Conservation (phyloP, 2,329 filamentous ascomycete genomes). For the Sporothrix variecibatus region DNA sequence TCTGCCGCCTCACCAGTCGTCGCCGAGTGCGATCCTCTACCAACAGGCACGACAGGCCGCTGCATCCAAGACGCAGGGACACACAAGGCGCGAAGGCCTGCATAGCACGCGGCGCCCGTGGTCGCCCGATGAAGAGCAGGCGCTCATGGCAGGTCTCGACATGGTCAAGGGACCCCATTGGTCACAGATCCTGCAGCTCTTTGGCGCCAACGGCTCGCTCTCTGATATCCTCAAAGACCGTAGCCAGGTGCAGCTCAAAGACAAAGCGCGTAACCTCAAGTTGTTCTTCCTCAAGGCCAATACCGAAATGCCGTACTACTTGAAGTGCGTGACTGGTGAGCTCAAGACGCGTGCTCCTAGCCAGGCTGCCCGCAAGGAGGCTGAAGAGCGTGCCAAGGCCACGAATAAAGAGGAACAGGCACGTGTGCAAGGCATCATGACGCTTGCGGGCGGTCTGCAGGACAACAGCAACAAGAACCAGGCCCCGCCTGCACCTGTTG, state of each 20-base stretch:
- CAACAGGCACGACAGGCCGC: conserved; percentile 61
- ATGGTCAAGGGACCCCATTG: conserved; percentile 89
- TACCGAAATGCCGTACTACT: conserved; percentile 84
- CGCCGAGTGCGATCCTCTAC: conserved; percentile 57
- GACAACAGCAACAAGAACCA: conserved; percentile 35
- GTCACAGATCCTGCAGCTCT: conserved; percentile 86
- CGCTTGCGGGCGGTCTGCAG: conserved; percentile 55
- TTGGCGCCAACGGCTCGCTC: conserved; percentile 76
- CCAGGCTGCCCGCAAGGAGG: conserved; percentile 68
- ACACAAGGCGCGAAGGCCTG: conserved; percentile 57
- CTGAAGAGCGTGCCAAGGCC: conserved; percentile 62
- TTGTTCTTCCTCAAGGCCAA: conserved; percentile 90
- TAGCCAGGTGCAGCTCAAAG: conserved; percentile 89
- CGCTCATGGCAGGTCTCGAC: conserved; percentile 84
- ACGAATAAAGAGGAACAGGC: conserved; percentile 62
- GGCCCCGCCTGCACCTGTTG: not conserved
- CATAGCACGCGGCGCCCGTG: conserved; percentile 74
- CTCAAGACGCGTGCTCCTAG: conserved; percentile 81
- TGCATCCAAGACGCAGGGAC: conserved; percentile 57
- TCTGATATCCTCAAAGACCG: conserved; percentile 83
- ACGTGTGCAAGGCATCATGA: conserved; percentile 61
- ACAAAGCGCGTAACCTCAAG: conserved; percentile 88
- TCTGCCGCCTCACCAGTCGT: conserved; percentile 59
- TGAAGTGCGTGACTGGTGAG: conserved; percentile 86
- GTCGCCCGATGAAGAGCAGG: conserved; percentile 87